Conservation (phyloP, 164 flowering plant genomes). For the Tetrastigma voinierianum region DNA sequence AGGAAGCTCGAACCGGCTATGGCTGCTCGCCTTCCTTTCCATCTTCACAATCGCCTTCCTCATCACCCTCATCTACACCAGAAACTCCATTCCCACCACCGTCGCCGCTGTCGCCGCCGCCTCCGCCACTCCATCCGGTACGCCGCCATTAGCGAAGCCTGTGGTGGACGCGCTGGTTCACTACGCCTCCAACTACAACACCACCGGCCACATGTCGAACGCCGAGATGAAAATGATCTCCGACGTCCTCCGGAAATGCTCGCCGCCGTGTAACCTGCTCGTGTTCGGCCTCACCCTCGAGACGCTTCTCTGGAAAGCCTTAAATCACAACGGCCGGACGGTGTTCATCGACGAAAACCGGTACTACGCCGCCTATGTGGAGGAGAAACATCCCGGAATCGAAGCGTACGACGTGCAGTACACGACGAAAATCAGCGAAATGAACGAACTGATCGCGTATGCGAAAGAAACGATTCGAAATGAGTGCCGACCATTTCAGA, state of each 20-base stretch:
- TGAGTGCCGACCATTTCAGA: conserved; percentile 90
- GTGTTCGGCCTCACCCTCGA: conserved; percentile 47
- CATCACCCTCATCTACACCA: conserved; percentile 50
- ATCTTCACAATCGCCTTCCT: conserved; percentile 60
- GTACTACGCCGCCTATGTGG: conserved; percentile 45
- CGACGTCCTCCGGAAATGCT: conserved; percentile 39
- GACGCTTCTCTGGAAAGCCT: conserved; percentile 48
- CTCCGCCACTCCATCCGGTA: conserved; percentile 5
- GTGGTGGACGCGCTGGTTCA: conserved; percentile 42
- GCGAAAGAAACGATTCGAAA: conserved; percentile 53
- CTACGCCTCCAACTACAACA: conserved; percentile 43
- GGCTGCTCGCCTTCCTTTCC: conserved; percentile 57
- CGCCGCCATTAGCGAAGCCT: conserved; percentile 22
- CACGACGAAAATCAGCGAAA: conserved; percentile 69
- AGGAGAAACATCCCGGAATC: conserved; percentile 41
- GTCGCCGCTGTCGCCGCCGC: conserved; percentile 16
- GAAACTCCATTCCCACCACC: conserved; percentile 32
- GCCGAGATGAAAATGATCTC: conserved; percentile 38
- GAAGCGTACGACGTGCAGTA: conserved; percentile 47
- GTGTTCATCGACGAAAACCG: conserved; percentile 51
- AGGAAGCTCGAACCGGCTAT: conserved; percentile 52
- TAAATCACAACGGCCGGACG: conserved; percentile 49
- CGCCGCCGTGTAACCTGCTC: conserved; percentile 42
- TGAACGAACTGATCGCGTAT: conserved; percentile 41
- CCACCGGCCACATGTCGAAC: conserved; percentile 37